Evolutionary conservation across 257 asterid species (phyloP).

Genomic region (Anisodus tanguticus): DNA sequence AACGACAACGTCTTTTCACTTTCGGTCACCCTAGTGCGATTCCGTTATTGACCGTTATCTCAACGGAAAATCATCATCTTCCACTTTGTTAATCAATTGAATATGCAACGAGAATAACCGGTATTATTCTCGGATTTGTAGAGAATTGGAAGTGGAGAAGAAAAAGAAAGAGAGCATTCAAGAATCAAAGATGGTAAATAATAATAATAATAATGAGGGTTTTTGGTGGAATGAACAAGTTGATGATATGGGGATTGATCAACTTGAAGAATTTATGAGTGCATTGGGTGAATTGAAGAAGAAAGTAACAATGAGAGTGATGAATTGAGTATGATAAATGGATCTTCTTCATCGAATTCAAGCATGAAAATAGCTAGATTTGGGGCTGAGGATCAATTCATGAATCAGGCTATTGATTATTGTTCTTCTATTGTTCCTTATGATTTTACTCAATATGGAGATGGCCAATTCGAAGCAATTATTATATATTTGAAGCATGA

Average conservation of each 20-base stretch:
- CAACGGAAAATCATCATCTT: not conserved
- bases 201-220: not conserved
- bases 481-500: not conserved
- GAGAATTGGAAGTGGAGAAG: slow-evolving; percentile 40
- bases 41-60: slow-evolving; percentile 30
- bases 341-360: slow-evolving; percentile 25
- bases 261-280: slow-evolving; percentile 45
- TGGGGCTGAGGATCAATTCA: slow-evolving; percentile 16
- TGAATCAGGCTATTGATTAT: not conserved
- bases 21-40: slow-evolving; percentile 42
- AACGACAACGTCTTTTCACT: slow-evolving; percentile 27
- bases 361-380: not conserved
- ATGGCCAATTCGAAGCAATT: slow-evolving; percentile 1
- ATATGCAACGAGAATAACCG: slow-evolving; percentile 22
- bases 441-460: slow-evolving; percentile 19
- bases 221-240: slow-evolving; percentile 52
- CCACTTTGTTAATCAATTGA: not conserved
- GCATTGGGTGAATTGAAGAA: slow-evolving; percentile 44
- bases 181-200: not conserved
- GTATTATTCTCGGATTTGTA: slow-evolving; percentile 35
- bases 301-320: slow-evolving; percentile 37
- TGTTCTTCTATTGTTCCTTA: no score
- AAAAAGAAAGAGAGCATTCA: slow-evolving; percentile 18
- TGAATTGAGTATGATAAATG: slow-evolving; percentile 34
- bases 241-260: slow-evolving; percentile 45